Evolutionary conservation across 768 basidiomycete species (phyloP).

Genomic region (Suillus discolor): DNA sequence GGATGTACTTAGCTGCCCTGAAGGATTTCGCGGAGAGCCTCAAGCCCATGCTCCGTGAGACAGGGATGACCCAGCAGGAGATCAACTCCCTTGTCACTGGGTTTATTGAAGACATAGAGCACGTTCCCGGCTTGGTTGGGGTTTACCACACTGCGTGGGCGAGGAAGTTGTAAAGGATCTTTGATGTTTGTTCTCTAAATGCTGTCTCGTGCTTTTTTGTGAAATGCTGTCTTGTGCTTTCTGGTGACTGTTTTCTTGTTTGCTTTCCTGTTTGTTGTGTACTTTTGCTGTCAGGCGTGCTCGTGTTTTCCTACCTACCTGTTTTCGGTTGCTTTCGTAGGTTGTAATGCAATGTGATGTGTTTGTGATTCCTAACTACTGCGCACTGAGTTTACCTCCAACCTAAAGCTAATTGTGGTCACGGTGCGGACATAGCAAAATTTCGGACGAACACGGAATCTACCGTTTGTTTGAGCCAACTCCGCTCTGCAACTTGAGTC

Average conservation of each 20-base stretch:
- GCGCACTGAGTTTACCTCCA: not conserved
- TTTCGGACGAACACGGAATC: slow-evolving; percentile 31
- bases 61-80: slow-evolving; percentile 37
- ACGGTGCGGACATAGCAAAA: slow-evolving; percentile 10
- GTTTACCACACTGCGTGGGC: slow-evolving; percentile 55
- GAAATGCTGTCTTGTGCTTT: slow-evolving; percentile 5
- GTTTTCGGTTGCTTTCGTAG: not conserved
- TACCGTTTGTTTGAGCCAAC: slow-evolving; percentile 22
- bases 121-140: slow-evolving; percentile 48
- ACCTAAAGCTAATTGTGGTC: not conserved
- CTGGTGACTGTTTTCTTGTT: not conserved
- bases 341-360: not conserved
- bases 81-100: slow-evolving; percentile 42
- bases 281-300: not conserved
- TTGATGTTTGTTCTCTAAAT: not conserved
- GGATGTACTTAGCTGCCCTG: slow-evolving; percentile 40
- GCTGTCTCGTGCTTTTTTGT: slow-evolving; percentile 6
- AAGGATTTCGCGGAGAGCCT: slow-evolving; percentile 50
- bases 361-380: not conserved
- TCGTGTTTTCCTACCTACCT: slow-evolving; percentile 2
- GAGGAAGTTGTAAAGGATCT: slow-evolving; percentile 24
- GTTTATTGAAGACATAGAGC: slow-evolving; percentile 49
- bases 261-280: slow-evolving; percentile 1
- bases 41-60: slow-evolving; percentile 44
- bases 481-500: slow-evolving; percentile 21